These are phyloP conservation scores for Marasmius fiardii DNA, from an alignment of 1,284 basidiomycete genomes.

Conservation along the genomic window DNA sequence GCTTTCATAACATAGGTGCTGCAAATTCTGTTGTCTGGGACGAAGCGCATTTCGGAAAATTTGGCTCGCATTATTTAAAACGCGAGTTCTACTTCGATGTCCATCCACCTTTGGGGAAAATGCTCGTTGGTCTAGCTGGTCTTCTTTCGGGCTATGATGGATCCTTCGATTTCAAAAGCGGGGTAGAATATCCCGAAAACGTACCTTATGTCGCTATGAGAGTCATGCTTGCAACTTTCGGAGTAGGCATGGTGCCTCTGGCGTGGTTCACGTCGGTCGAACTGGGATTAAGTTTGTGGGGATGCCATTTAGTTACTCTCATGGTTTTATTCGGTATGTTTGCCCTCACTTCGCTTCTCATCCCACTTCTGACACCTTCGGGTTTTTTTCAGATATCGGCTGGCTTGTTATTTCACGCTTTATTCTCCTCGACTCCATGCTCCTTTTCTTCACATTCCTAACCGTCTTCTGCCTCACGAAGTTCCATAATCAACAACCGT, in stretches of 20 bases:
- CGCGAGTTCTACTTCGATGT: constrained; percentile 96
- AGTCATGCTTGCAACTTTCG: constrained; percentile 91
- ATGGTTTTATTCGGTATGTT: constrained; percentile 78
- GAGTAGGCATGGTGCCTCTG: constrained; percentile 92
- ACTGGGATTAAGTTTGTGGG: constrained; percentile 87
- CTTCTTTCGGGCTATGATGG: constrained; percentile 91
- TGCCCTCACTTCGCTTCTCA: not conserved
- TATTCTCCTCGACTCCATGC: constrained; percentile 96
- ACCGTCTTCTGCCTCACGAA: constrained; percentile 94
- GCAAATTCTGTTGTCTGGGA: constrained; percentile 94
- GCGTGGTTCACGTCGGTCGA: constrained; percentile 98
- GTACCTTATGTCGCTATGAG: constrained; percentile 96
- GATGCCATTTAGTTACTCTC: constrained; percentile 88
- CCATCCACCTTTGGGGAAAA: constrained; percentile 98
- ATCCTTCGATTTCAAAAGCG: constrained; percentile 93
- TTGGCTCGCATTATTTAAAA: constrained; percentile 95
- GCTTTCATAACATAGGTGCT: constrained; percentile 92
- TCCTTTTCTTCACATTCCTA: constrained; percentile 97
- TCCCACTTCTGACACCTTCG: not conserved
- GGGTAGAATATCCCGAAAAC: constrained; percentile 77
- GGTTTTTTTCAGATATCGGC: constrained; percentile 62
- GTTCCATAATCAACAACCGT: constrained; percentile 95
- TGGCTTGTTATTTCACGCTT: constrained; percentile 97
- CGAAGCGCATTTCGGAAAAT: constrained; percentile 98
- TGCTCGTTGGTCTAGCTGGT: constrained; percentile 95